phyloP scores from a whole-genome alignment of 139 green algal genomes.

The Edaphochlamys debaryana region DNA sequence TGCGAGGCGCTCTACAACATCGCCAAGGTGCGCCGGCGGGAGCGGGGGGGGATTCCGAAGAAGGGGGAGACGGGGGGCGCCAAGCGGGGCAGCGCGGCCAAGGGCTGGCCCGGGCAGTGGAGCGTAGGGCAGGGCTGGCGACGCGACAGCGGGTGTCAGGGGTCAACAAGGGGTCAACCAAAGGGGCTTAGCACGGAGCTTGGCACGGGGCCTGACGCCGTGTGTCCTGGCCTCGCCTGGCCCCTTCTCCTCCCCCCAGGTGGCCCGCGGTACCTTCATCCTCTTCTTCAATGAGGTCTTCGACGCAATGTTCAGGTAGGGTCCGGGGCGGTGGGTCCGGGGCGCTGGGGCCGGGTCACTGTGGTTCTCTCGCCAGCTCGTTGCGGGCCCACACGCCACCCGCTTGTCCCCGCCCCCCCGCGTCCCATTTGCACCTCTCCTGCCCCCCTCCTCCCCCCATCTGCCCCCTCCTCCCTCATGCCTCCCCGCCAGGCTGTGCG shows the following conservation, averaged over 20 bases:
- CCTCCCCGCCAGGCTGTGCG: slow-evolving; percentile 62
- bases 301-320: slow-evolving; percentile 89
- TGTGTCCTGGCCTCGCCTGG: background rate
- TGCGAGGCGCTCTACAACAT: slow-evolving; percentile 98
- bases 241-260: slow-evolving; percentile 32
- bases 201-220: too few relatives aligned
- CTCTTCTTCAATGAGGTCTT: slow-evolving; percentile 92
- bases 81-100: too few relatives aligned
- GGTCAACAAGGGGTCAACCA: too few relatives aligned
- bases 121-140: background rate
- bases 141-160: background rate
- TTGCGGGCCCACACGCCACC: too few relatives aligned
- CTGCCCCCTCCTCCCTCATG: background rate
- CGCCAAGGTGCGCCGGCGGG: slow-evolving; percentile 84
- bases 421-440: background rate
- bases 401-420: background rate
- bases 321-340: too few relatives aligned
- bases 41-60: too few relatives aligned
- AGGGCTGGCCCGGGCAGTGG: too few relatives aligned
- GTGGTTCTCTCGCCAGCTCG: too few relatives aligned
- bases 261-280: slow-evolving; percentile 85
- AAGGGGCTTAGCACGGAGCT: too few relatives aligned
- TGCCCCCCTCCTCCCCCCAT: too few relatives aligned
- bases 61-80: too few relatives aligned
- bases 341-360: background rate